Percentiles rank a stretch among this genome's conserved stretches.
Evolutionary conservation across 164 flowering plant genomes (phyloP).

Genomic region (Liquidambar formosana): DNA sequence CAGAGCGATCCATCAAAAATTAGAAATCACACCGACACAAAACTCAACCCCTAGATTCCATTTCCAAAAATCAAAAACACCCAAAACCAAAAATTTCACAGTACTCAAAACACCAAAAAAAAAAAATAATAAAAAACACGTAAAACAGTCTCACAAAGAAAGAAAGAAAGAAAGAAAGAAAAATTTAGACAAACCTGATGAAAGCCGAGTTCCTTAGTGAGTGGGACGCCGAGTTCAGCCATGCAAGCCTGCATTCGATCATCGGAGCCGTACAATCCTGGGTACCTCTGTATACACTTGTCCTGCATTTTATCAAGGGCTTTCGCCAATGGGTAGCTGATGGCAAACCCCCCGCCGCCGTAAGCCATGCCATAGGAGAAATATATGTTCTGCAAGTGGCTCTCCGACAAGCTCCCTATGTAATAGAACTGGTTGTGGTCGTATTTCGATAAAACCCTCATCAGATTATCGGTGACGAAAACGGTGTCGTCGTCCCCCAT

Average conservation of each 20-base stretch:
- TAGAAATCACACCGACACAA: no score
- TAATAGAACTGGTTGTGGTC: constrained; percentile 63
- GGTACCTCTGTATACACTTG: constrained; percentile 63
- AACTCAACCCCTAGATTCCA: no score
- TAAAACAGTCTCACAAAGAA: neutral
- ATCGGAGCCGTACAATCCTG: constrained; percentile 69
- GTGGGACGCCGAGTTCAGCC: constrained; percentile 87
- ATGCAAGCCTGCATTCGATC: constrained; percentile 82
- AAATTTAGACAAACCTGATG: constrained; percentile 55
- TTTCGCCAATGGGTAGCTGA: constrained; percentile 61
- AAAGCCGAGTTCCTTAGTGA: constrained; percentile 72
- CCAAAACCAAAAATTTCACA: neutral
- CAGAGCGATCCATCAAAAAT: no score
- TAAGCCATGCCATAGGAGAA: constrained; percentile 77
- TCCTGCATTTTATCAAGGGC: constrained; percentile 68
- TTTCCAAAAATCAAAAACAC: no score
- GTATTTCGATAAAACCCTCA: constrained; percentile 51
- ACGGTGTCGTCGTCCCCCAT: constrained; percentile 85
- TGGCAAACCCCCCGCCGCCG: constrained; percentile 81
- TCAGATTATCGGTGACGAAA: constrained; percentile 60
- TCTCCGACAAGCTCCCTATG: constrained; percentile 68
- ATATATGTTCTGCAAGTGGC: constrained; percentile 68
- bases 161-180: constrained; percentile 5
- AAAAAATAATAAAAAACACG: no score
- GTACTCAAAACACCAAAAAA: neutral